These are phyloP conservation scores for Physcia stellaris DNA, from an alignment of 495 filamentous ascomycete genomes.

Conservation along the genomic window DNA sequence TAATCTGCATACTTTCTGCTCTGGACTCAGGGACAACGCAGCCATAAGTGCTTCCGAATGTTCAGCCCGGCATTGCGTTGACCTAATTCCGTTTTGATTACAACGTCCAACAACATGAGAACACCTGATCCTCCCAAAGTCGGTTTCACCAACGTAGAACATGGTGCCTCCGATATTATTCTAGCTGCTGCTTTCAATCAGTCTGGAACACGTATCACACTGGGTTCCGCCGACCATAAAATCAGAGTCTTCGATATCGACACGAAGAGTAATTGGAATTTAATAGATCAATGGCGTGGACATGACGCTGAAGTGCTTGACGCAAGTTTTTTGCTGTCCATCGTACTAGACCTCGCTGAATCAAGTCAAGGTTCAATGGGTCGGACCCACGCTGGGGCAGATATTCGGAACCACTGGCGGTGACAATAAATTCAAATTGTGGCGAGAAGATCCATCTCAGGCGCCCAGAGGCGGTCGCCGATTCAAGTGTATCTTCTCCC, in stretches of 20 bases:
- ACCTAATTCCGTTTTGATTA: too few species aligned
- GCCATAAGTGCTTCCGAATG: neutral
- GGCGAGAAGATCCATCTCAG: constrained; percentile 74
- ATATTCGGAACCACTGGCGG: constrained; percentile 60
- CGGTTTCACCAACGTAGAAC: constrained; percentile 53
- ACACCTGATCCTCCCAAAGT: constrained; percentile 9
- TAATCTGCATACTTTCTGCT: too few species aligned
- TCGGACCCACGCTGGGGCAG: constrained; percentile 47
- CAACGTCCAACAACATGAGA: too few species aligned
- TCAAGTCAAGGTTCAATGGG: constrained; percentile 64
- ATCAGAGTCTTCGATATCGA: constrained; percentile 83
- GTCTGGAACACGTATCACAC: constrained; percentile 82
- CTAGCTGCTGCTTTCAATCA: constrained; percentile 47
- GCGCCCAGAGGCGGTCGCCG: constrained; percentile 56
- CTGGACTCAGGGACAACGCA: too few species aligned
- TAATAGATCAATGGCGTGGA: constrained; percentile 79
- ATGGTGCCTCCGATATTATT: constrained; percentile 44
- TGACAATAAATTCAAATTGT: constrained; percentile 77
- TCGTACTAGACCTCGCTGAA: constrained; percentile 5
- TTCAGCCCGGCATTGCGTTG: neutral
- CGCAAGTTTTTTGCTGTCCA: constrained; percentile 33
- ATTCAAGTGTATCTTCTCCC: constrained; percentile 51
- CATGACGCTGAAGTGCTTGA: constrained; percentile 86
- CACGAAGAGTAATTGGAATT: constrained; percentile 60
- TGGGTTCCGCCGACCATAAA: constrained; percentile 82